These are phyloP conservation scores for Cadophora sp. DNA, from an alignment of 2,329 filamentous ascomycete species.

Conservation along the genomic window DNA sequence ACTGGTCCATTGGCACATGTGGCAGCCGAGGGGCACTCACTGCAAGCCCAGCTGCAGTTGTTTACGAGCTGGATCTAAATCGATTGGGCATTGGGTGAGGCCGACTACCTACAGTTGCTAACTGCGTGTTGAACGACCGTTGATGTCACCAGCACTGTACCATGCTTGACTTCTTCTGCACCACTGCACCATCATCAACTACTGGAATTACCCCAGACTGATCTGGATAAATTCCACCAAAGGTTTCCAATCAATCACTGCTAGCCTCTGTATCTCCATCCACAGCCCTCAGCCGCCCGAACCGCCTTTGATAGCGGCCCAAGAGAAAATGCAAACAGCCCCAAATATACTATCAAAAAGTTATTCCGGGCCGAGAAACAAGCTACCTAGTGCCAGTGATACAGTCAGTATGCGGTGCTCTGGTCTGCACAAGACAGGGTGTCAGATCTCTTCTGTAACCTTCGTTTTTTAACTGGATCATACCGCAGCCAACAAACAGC, in stretches of 20 bases:
- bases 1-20: too few relatives aligned
- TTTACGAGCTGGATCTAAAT: too few relatives aligned
- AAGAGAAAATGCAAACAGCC: not conserved
- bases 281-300: slow-evolving; percentile 16
- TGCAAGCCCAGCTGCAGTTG: too few relatives aligned
- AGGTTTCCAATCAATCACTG: too few relatives aligned
- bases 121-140: not conserved
- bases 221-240: too few relatives aligned
- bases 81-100: too few relatives aligned
- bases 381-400: too few relatives aligned
- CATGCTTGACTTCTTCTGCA: too few relatives aligned
- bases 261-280: not conserved
- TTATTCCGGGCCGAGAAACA: not conserved
- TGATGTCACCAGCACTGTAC: not conserved
- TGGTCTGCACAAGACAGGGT: slow-evolving; percentile 8
- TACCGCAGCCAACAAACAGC: not conserved
- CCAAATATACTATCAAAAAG: not conserved
- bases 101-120: too few relatives aligned
- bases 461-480: slow-evolving; percentile 18
- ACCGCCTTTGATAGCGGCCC: slow-evolving; percentile 9
- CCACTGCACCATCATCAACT: too few relatives aligned
- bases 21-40: too few relatives aligned
- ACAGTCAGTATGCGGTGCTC: slow-evolving; percentile 6
- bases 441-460: slow-evolving; percentile 23
- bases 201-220: too few relatives aligned